phyloP scores from a whole-genome alignment of 2,329 filamentous ascomycete genomes.

The Monosporascus sp. region DNA sequence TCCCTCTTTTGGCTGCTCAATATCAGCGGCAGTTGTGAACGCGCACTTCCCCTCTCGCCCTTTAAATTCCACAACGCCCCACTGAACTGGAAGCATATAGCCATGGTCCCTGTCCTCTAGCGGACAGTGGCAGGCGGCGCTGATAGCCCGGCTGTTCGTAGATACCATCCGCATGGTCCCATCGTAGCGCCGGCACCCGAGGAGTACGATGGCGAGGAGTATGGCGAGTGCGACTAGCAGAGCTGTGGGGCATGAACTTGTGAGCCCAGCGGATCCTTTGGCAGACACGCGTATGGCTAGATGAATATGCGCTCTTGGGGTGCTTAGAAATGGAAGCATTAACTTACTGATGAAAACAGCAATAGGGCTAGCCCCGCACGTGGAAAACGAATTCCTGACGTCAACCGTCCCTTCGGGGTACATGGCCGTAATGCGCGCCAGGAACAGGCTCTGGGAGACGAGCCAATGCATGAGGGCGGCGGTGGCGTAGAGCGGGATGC shows the following conservation, averaged over 20 bases:
- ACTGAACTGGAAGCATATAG: constrained; percentile 20
- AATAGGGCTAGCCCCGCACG: constrained; percentile 23
- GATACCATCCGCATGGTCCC: constrained; percentile 26
- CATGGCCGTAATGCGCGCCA: constrained; percentile 30
- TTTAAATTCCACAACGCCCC: constrained; percentile 19
- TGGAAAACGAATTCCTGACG: constrained; percentile 22
- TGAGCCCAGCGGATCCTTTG: not conserved
- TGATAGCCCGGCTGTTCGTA: constrained; percentile 26
- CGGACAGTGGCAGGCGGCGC: constrained; percentile 22
- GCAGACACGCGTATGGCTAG: not conserved
- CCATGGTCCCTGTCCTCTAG: constrained; percentile 15
- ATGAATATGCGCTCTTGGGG: not conserved
- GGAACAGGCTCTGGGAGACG: constrained; percentile 40
- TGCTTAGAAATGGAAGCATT: not conserved
- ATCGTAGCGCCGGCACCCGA: constrained; percentile 23
- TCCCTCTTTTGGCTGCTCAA: constrained; percentile 6
- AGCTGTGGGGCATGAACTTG: constrained; percentile 3
- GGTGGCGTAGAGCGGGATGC: constrained; percentile 30
- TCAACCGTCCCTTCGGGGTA: constrained; percentile 15
- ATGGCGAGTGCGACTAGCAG: constrained; percentile 7
- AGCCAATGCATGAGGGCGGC: constrained; percentile 41
- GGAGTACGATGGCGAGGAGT: constrained; percentile 8
- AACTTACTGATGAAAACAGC: constrained; percentile 19
- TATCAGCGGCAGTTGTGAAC: constrained; percentile 14
- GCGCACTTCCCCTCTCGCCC: constrained; percentile 13